A percentile compares a stretch with the other conserved stretches of the same genome.
phyloP scores from a whole-genome alignment of 176 grass and related monocot genomes.

The Dactylis glomerata region DNA sequence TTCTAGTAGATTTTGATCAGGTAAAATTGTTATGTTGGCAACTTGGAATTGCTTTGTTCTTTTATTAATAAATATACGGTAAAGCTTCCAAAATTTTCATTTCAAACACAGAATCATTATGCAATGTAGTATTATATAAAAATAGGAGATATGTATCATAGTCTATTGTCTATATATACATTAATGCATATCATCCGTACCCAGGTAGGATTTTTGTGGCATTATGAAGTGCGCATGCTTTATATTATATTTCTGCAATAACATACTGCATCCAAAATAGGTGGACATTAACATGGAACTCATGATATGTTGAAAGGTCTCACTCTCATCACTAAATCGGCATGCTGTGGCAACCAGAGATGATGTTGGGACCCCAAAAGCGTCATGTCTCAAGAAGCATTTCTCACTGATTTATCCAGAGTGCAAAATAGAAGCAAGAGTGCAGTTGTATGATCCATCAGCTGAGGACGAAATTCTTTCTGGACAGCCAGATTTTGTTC shows the following conservation, averaged over 20 bases:
- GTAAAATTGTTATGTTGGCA: conserved; percentile 21
- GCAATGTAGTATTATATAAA: not conserved
- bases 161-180: not conserved
- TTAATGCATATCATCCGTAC: not conserved
- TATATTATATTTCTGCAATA: conserved; percentile 25
- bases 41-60: not conserved
- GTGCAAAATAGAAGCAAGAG: conserved; percentile 85
- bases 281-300: conserved; percentile 57
- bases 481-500: conserved; percentile 93
- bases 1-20: conserved; percentile 99
- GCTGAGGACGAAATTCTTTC: conserved; percentile 85
- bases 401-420: conserved; percentile 91
- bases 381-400: conserved; percentile 84
- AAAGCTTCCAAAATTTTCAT: not conserved
- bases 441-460: conserved; percentile 76
- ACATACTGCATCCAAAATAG: conserved; percentile 50
- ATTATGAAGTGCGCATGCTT: not conserved
- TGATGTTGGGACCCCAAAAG: conserved; percentile 89
- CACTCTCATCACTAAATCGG: conserved; percentile 87
- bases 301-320: conserved; percentile 76
- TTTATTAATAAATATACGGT: not conserved
- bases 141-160: not conserved
- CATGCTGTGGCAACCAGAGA: conserved; percentile 98
- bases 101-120: not conserved
- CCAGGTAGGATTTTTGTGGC: not conserved